phyloP scores from a whole-genome alignment of 1,284 basidiomycete genomes.

The Apiotrichum sp. region DNA sequence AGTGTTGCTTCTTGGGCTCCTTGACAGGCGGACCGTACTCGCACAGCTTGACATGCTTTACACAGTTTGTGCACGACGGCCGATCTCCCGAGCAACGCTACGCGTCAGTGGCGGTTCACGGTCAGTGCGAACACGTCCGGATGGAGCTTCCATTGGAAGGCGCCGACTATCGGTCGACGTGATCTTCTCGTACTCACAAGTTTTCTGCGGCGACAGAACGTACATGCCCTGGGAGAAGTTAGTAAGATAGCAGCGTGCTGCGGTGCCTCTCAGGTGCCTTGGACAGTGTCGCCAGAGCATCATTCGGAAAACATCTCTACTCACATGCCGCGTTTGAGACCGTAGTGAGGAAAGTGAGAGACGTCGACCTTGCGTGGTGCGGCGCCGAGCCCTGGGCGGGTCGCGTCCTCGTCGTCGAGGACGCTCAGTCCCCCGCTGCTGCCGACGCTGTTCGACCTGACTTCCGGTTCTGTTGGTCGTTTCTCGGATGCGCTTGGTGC shows the following conservation, averaged over 20 bases:
- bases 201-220: constrained; percentile 39
- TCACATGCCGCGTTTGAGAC: constrained; percentile 18
- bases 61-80: constrained; percentile 34
- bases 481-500: too few relatives aligned
- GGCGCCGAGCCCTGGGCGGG: not conserved
- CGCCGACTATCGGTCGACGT: too few relatives aligned
- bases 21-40: constrained; percentile 27
- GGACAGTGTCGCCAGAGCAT: not conserved
- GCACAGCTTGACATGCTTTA: constrained; percentile 36
- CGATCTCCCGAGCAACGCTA: constrained; percentile 35
- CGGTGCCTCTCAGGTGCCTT: not conserved
- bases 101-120: not conserved
- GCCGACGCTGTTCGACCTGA: not conserved
- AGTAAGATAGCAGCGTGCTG: not conserved
- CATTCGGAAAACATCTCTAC: not conserved
- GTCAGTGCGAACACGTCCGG: too few relatives aligned
- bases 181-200: constrained; percentile 19
- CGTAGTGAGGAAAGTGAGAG: constrained; percentile 19
- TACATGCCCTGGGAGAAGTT: constrained; percentile 28
- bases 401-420: not conserved
- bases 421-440: not conserved
- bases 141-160: too few relatives aligned
- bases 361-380: constrained; percentile 14
- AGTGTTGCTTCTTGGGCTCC: constrained; percentile 4
- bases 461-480: not conserved